Evolutionary conservation across 2,329 filamentous ascomycete species (phyloP).

Genomic region (Aspergillus pseudonomiae): DNA sequence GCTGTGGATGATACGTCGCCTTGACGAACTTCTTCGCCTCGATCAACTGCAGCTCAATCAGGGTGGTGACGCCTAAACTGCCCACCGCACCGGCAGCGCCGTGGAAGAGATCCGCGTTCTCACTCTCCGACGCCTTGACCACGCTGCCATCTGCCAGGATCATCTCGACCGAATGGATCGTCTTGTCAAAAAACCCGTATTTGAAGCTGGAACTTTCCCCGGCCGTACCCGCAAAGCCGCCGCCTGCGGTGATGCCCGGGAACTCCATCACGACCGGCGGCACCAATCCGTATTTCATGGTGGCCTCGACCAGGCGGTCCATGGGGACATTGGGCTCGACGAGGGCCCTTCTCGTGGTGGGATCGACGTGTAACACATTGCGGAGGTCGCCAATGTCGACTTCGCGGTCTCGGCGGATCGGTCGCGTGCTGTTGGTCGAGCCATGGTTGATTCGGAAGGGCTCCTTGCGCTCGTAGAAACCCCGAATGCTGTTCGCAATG

Average conservation of each 20-base stretch:
- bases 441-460: constrained; percentile 76
- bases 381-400: constrained; percentile 70
- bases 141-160: constrained; percentile 62
- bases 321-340: constrained; percentile 73
- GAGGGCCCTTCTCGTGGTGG: constrained; percentile 55
- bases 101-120: constrained; percentile 60
- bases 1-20: constrained; percentile 62
- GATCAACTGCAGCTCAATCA: constrained; percentile 60
- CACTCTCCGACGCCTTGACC: constrained; percentile 49
- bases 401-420: constrained; percentile 30
- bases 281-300: constrained; percentile 58
- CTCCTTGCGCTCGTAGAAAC: constrained; percentile 36
- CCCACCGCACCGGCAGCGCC: constrained; percentile 63
- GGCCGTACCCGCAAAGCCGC: constrained; percentile 67
- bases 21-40: constrained; percentile 60
- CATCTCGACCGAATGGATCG: constrained; percentile 65
- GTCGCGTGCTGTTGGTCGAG: constrained; percentile 74
- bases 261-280: constrained; percentile 73
- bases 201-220: constrained; percentile 70
- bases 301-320: constrained; percentile 64
- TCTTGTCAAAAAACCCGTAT: constrained; percentile 68
- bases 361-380: constrained; percentile 65
- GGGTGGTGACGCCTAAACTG: constrained; percentile 60
- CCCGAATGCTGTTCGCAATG: constrained; percentile 13
- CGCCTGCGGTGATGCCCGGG: constrained; percentile 69